A percentile compares a stretch with the other conserved stretches of the same genome.
Evolutionary conservation across 805 yeast genomes (phyloP).

Genomic region (Saturnispora mendoncae): DNA sequence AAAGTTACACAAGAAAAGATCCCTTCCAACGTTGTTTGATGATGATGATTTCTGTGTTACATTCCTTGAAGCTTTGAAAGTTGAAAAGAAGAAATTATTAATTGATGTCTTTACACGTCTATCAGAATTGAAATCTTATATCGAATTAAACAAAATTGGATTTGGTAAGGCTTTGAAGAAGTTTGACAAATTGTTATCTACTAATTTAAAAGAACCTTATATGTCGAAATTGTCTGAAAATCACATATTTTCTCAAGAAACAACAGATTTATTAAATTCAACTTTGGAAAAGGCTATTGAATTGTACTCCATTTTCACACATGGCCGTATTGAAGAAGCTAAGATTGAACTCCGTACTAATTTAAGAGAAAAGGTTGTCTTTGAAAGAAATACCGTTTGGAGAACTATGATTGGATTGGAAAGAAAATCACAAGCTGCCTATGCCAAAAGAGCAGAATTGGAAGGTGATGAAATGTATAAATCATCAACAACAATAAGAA

Average conservation of each 20-base stretch:
- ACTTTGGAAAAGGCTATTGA: conserved; percentile 38
- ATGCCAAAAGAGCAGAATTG: conserved; percentile 25
- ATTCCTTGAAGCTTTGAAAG: conserved; percentile 41
- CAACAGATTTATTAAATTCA: conserved; percentile 40
- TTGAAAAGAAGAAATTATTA: conserved; percentile 60
- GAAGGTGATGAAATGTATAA: conserved; percentile 12
- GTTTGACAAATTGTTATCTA: conserved; percentile 74
- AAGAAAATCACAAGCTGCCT: conserved; percentile 73
- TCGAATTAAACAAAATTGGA: conserved; percentile 82
- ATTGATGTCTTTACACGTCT: conserved; percentile 61
- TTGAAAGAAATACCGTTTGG: conserved; percentile 98
- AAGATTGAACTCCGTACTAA: conserved; percentile 40
- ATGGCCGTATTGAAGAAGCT: conserved; percentile 33
- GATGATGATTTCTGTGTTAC: conserved; percentile 31
- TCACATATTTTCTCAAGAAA: conserved; percentile 44
- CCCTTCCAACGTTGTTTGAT: conserved; percentile 27
- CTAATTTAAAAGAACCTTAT: conserved; percentile 52
- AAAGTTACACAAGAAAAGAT: conserved; percentile 19
- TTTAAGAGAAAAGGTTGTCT: conserved; percentile 85
- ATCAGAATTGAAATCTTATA: conserved; percentile 74
- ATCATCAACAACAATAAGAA: conserved; percentile 17
- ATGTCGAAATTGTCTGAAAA: conserved; percentile 36
- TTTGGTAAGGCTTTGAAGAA: conserved; percentile 85
- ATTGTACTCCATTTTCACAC: conserved; percentile 33
- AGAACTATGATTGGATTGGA: conserved; percentile 90